Conservation (phyloP, 495 filamentous ascomycete species). For the Aeminium ludgeri region DNA sequence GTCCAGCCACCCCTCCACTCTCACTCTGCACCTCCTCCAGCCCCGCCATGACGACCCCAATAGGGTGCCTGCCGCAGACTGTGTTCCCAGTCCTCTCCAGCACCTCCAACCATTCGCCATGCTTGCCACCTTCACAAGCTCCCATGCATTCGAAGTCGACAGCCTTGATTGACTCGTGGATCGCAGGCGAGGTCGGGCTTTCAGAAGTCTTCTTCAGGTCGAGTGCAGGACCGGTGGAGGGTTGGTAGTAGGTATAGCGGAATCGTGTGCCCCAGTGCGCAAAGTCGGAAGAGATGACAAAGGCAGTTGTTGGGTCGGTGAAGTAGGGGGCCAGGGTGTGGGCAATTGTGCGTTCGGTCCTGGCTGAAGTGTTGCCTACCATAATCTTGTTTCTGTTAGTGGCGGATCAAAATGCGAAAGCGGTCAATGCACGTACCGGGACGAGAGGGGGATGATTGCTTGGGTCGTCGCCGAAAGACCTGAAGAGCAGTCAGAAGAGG, state of each 20-base stretch:
- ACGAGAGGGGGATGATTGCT: constrained; percentile 54
- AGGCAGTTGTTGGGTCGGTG: constrained; percentile 56
- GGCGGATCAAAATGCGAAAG: no score
- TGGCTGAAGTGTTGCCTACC: constrained; percentile 54
- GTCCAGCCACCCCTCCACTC: constrained; percentile 14
- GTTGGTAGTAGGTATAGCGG: constrained; percentile 67
- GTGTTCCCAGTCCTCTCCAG: constrained; percentile 69
- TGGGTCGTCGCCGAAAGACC: constrained; percentile 20
- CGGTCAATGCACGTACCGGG: constrained; percentile 27
- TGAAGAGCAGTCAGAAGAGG: constrained; percentile 2
- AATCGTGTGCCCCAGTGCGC: constrained; percentile 91
- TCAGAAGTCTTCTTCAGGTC: constrained; percentile 22
- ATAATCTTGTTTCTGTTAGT: constrained; percentile 34
- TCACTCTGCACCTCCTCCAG: constrained; percentile 39
- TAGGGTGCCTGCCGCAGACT: constrained; percentile 89
- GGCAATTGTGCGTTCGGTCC: constrained; percentile 54
- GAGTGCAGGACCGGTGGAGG: constrained; percentile 17
- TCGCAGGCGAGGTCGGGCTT: constrained; percentile 32
- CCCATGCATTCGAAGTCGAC: constrained; percentile 72
- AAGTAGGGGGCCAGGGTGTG: constrained; percentile 62
- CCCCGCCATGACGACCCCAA: constrained; percentile 83
- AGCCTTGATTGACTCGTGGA: constrained; percentile 64
- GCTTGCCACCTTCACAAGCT: constrained; percentile 57
- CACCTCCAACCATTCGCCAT: constrained; percentile 48
- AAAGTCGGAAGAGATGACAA: constrained; percentile 86